phyloP scores from a whole-genome alignment of 768 basidiomycete genomes.

The Kwoniella bestiolae region DNA sequence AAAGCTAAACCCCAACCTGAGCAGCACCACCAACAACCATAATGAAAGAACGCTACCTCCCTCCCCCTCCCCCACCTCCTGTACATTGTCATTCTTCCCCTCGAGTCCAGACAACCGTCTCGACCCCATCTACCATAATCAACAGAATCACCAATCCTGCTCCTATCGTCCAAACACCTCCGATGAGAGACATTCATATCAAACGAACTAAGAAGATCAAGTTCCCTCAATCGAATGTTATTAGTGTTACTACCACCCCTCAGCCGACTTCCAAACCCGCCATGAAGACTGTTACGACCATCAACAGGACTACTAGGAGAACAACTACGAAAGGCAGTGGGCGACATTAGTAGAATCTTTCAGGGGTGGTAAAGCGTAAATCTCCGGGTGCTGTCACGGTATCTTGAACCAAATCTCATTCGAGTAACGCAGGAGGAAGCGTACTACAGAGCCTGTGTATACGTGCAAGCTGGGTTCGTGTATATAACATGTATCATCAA shows the following conservation, averaged over 20 bases:
- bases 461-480: neutral
- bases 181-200: constrained; percentile 1
- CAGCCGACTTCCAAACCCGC: neutral
- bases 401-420: too few relatives aligned
- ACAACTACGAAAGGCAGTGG: constrained; percentile 1
- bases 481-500: neutral
- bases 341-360: neutral
- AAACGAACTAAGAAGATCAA: constrained; percentile 1
- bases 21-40: neutral
- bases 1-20: neutral
- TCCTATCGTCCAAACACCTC: constrained; percentile 7
- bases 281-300: constrained; percentile 4
- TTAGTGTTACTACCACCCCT: neutral
- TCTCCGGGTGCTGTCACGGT: too few relatives aligned
- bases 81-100: constrained; percentile 5
- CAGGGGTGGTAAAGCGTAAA: neutral
- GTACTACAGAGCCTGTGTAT: neutral
- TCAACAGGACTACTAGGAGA: constrained; percentile 2
- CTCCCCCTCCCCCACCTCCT: constrained; percentile 2
- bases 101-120: neutral
- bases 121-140: constrained; percentile 5
- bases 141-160: constrained; percentile 11
- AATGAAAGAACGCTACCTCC: constrained; percentile 8
- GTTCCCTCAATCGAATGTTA: neutral
- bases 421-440: too few relatives aligned